Base-by-base conservation (phyloP, 2,329 filamentous ascomycete genomes). In the Alternaria sp. region DNA sequence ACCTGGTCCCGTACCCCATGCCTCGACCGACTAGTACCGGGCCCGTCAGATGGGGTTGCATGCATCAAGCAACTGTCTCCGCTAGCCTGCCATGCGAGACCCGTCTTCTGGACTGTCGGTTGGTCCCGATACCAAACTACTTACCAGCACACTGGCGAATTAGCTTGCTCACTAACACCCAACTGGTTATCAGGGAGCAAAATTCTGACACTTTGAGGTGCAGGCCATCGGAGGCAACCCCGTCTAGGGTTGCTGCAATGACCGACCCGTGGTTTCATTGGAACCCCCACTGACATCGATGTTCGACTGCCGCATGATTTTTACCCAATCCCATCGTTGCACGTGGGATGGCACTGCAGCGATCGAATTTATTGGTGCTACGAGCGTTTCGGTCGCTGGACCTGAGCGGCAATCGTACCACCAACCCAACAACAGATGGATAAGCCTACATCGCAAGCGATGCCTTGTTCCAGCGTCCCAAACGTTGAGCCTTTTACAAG, bases 71-170 rank as follows among this genome's bases (percentile, higher is more conserved):
- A 10, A 36, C 55, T 50, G 28, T 30, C 44, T 49, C 44, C 26
- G 17, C 54, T 32, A 47, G 53, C 49, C 19, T 52, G 49, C 6
- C 4, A 12, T 23, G 13, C 28, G 45, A 49, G 46, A 40, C 36
- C 45, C 54, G 32, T 57, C 12, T 57, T 47, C 54, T 57, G 43
- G 43, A 57, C 25, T 21, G 43, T 49, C 43, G 54, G 54, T 57
- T 49, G 54, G 44, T 57, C 26, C 54, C 40, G 13, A 49, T 49
- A 17, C 17, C 21, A 47, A 30, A 47, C 54, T 57, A 19, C 25
- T 57, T 57, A 57, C 54, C 43, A 44, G 54, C 30, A 32, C 43
- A 23, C 26, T 49, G 44, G 28, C 49, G 23, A 36, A 15, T 52
- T n/a, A 52, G 30, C 49, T 25, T 52, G 9, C 49, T 17, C 49